Base-by-base conservation (phyloP, 495 filamentous ascomycete genomes). In the Neurospora sp. region DNA sequence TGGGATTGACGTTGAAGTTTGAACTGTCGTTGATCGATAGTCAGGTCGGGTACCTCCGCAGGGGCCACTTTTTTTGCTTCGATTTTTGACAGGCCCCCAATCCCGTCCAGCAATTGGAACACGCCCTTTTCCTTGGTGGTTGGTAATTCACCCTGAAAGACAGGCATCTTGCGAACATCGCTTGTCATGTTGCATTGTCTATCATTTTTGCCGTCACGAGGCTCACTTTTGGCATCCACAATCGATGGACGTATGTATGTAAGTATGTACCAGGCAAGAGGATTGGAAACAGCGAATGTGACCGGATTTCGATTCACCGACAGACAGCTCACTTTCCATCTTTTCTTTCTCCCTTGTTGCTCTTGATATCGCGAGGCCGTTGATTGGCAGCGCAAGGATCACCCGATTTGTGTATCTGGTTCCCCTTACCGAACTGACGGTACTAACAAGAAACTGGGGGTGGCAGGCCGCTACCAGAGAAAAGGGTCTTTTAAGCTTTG, bases 161-260 rank as follows among this genome's bases (percentile, higher is more conserved):
- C 54, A 66, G 54, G 54, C 54, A 66, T 66, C 54, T 66, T 66
- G 54, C 54, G 54, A 62, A 59, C 54, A 66, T 66, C 54, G 14
- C 54, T 66, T 66, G 54, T 16, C 54, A 35, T 31, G 54, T 66
- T 66, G 54, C 54, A 66, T 66, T 66, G 54, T 18, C 54, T 18
- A 66, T 66, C 54, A 66, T 35, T 66, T 66, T 66, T 35, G 23
- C 27, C 54, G 54, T 66, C 54, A 66, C 54, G 54, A 18, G 54
- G 54, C 27, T 66, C 27, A 66, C 75, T 75, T 77, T 77, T 77
- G 72, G 72, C 70, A 71, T 76, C 71, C 66, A 18, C 42, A 39
- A 71, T 42, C 69, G 71, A 41, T 59, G 37, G 69, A 16, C 62
- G 39, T 27, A 23, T 66, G 41, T 31, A 8, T 23, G 40, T 54